phyloP scores from a whole-genome alignment of 73 alveolate genomes.

The Paramecium bursaria region DNA sequence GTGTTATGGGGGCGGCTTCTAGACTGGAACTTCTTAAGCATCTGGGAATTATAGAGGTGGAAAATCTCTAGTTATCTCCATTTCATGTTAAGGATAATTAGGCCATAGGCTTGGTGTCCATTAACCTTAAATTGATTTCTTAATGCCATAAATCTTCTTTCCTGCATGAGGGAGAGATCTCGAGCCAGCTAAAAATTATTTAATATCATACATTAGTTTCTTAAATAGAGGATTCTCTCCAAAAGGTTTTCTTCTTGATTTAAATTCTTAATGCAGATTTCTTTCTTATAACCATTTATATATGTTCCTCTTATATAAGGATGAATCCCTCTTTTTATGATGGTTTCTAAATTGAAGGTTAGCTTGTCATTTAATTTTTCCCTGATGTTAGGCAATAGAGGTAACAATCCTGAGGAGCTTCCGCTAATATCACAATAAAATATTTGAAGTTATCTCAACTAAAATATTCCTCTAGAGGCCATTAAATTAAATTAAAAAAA shows the following conservation, averaged over 20 bases:
- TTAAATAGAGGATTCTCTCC: conserved; percentile 7
- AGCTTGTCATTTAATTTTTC: background rate
- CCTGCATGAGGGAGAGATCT: conserved; percentile 49
- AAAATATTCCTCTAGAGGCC: conserved; percentile 58
- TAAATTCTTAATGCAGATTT: conserved; percentile 9
- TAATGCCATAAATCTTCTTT: background rate
- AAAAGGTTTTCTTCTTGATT: background rate
- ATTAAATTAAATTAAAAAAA: too few species aligned
- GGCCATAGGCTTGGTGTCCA: conserved; percentile 23
- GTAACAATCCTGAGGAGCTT: conserved; percentile 14
- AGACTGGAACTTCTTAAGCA: background rate
- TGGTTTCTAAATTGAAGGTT: conserved; percentile 30
- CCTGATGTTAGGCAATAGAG: background rate
- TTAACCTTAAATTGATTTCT: conserved; percentile 23
- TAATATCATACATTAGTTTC: conserved; percentile 48
- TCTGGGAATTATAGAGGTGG: conserved; percentile 42
- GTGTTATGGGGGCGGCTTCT: too few species aligned
- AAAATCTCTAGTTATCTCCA: conserved; percentile 15
- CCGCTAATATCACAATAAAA: conserved; percentile 55
- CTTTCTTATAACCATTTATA: conserved; percentile 43
- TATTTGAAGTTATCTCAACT: conserved; percentile 23
- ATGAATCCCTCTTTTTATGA: conserved; percentile 14
- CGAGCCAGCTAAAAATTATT: conserved; percentile 1
- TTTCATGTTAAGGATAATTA: conserved; percentile 46
- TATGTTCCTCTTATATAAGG: conserved; percentile 35